Base-by-base conservation (phyloP, 2,329 filamentous ascomycete genomes). In the Hypomyces perniciosus region DNA sequence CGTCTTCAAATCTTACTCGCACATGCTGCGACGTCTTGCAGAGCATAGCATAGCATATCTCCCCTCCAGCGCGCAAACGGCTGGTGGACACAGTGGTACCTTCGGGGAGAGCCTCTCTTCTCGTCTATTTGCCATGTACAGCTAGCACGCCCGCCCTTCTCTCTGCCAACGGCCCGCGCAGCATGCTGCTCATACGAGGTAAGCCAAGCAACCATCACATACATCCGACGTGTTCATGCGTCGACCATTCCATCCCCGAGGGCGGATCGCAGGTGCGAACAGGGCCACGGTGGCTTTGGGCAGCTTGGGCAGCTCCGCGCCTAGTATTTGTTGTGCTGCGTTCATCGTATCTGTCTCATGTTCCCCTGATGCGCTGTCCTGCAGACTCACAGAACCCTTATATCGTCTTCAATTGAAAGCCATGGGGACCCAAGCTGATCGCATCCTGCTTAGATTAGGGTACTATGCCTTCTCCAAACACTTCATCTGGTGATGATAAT, bases 381-480 rank as follows among this genome's bases (percentile, higher is more conserved):
- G 38, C 43, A 46, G 43, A 20, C 20, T 20, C 20, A 2, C 20
- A 20, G 20, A 3, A 20, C 3, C 20, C 20, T 20, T 20, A 20
- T 20, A 20, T 20, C 20, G 20, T 20, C 20, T 20, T 20, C 20
- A 2, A 20, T 20, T 20, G 20, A 20, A 20, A 20, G 20, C 20
- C 20, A 10, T 35, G 43, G 29, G n/a, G 28, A 10, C 31, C 33
- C 27, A 28, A 33, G 56, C 56, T 57, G 50, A 59, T 37, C 46
- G 41, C 40, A 39, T 35, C 31, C 42, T 8, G 9, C 46, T 20
- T 20, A 59, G 55, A 52, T 48, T 50, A 46, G 55, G 33, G 50
- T 53, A 58, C 51, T 51, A 62, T 62, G 60, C 58, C 59, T 44
- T 46, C 49, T 38, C 51, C 57, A 51, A 56, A 28, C 54, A 47